These are phyloP conservation scores for Suillus americanus DNA, from an alignment of 768 basidiomycete species.

Conservation along the genomic window DNA sequence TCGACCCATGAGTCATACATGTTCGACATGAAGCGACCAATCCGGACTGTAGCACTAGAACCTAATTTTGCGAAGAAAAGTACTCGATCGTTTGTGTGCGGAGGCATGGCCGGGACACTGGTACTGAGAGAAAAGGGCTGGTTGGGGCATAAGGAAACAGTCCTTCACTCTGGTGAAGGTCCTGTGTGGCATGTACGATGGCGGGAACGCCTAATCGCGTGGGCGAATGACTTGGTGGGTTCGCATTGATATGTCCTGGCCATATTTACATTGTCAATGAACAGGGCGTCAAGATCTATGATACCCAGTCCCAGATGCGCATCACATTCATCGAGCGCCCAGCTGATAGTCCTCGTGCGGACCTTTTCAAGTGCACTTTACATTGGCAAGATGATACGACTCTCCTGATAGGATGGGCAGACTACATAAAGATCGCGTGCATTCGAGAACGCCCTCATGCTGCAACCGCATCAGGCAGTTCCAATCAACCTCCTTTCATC, in stretches of 20 bases:
- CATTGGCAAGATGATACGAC: conserved; percentile 93
- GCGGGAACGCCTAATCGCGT: conserved; percentile 85
- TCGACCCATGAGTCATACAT: conserved; percentile 77
- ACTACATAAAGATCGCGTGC: conserved; percentile 87
- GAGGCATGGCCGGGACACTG: conserved; percentile 87
- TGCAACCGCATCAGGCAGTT: conserved; percentile 38
- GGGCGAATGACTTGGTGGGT: conserved; percentile 90
- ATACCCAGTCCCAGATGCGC: conserved; percentile 70
- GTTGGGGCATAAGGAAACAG: conserved; percentile 90
- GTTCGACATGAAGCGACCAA: conserved; percentile 90
- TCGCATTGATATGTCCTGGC: neutral
- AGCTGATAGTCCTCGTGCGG: conserved; percentile 81
- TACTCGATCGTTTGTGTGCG: conserved; percentile 82
- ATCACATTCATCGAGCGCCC: conserved; percentile 87
- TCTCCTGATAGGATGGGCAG: conserved; percentile 91
- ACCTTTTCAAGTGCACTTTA: conserved; percentile 91
- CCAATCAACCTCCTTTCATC: conserved; percentile 56
- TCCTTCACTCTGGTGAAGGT: conserved; percentile 83
- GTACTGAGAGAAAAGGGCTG: conserved; percentile 94
- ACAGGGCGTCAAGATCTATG: conserved; percentile 94
- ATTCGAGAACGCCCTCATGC: conserved; percentile 62
- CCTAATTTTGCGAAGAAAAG: conserved; percentile 82
- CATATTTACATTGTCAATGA: conserved; percentile 1
- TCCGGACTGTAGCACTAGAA: conserved; percentile 87
- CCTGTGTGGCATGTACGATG: conserved; percentile 93